Percentiles rank a stretch among this genome's conserved stretches.
These are phyloP conservation scores for Claviceps maximensis DNA, from an alignment of 2,329 filamentous ascomycete genomes.

Conservation along the genomic window DNA sequence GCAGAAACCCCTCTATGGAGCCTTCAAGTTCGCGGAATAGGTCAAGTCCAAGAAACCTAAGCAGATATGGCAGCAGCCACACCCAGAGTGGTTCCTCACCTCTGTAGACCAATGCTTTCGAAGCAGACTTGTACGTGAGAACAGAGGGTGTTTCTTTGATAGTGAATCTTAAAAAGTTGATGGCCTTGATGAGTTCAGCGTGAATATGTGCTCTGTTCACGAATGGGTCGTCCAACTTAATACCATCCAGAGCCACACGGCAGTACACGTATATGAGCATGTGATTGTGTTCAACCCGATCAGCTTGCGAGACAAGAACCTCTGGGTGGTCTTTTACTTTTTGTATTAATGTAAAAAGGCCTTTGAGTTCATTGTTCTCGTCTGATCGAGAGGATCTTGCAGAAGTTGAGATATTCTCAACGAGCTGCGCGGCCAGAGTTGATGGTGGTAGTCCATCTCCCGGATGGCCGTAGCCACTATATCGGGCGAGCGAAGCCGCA, in stretches of 20 bases:
- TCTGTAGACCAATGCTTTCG: conserved; percentile 33
- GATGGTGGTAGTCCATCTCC: conserved; percentile 46
- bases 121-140: conserved; percentile 34
- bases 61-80: conserved; percentile 48
- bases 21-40: conserved; percentile 33
- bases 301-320: conserved; percentile 46
- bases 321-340: conserved; percentile 36
- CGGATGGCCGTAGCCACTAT: conserved; percentile 8
- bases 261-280: conserved; percentile 76
- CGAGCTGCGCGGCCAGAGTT: conserved; percentile 76
- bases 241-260: conserved; percentile 61
- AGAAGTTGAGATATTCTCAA: conserved; percentile 61
- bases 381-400: conserved; percentile 47
- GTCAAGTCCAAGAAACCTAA: conserved; percentile 41
- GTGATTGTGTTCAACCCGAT: conserved; percentile 64
- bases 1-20: conserved; percentile 40
- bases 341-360: conserved; percentile 48
- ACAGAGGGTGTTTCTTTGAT: conserved; percentile 62
- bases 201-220: conserved; percentile 40
- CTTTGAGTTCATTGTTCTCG: conserved; percentile 61
- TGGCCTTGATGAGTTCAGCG: conserved; percentile 53
- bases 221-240: conserved; percentile 57
- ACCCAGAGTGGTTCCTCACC: conserved; percentile 50
- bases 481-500: conserved; percentile 8
- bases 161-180: conserved; percentile 64